Conservation (phyloP, 805 yeast species). For the Suhomyces faveliae region DNA sequence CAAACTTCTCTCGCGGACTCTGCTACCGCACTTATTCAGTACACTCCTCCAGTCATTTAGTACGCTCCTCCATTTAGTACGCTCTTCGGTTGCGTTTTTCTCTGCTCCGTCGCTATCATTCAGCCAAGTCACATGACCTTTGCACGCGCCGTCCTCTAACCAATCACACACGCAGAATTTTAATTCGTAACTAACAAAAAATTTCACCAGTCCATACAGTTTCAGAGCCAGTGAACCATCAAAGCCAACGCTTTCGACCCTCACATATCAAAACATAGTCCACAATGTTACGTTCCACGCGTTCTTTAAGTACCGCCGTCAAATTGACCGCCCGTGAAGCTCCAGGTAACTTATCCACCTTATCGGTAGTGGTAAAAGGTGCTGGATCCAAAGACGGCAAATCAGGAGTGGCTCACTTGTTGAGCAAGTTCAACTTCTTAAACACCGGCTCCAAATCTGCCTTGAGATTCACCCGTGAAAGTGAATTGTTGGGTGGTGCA, state of each 20-base stretch:
- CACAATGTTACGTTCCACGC: constrained; percentile 15
- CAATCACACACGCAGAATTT: constrained; percentile 11
- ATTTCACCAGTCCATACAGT: constrained; percentile 2
- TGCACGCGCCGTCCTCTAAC: constrained; percentile 1
- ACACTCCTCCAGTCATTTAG: too few species aligned
- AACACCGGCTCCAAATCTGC: constrained; percentile 83
- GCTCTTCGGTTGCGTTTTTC: too few species aligned
- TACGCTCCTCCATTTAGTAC: too few species aligned
- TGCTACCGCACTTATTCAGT: too few species aligned
- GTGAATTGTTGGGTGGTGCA: constrained; percentile 88
- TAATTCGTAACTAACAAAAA: constrained; percentile 3
- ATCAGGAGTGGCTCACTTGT: constrained; percentile 83
- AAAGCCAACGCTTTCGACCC: background rate
- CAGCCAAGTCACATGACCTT: constrained; percentile 7
- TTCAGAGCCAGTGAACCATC: background rate
- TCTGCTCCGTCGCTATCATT: too few species aligned
- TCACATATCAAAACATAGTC: background rate
- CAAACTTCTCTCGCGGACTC: too few species aligned
- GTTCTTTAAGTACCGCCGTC: constrained; percentile 45
- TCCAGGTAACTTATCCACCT: constrained; percentile 65
- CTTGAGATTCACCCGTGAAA: constrained; percentile 88
- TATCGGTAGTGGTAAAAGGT: constrained; percentile 73
- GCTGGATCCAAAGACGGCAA: constrained; percentile 77
- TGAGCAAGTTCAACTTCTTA: constrained; percentile 80
- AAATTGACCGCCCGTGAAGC: constrained; percentile 57